A percentile compares a stretch with the other conserved stretches of the same genome.
Conservation (phyloP, 140 eudicot genomes). For the Ambrosia hybrid region DNA sequence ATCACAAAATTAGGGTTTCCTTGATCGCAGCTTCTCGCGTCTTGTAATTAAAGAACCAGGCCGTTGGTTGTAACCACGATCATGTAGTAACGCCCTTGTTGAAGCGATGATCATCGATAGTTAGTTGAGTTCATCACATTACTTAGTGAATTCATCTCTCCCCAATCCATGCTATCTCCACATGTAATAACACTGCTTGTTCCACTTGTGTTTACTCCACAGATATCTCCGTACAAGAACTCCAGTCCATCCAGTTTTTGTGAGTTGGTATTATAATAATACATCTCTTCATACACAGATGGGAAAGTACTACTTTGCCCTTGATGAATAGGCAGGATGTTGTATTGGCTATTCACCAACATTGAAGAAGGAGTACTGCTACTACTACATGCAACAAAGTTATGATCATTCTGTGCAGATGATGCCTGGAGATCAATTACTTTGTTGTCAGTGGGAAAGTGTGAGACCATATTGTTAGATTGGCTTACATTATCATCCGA, state of each 20-base stretch:
- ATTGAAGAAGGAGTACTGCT: conserved; percentile 31
- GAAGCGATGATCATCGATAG: conserved; percentile 26
- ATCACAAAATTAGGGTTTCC: conserved; percentile 39
- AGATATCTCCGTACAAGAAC: conserved; percentile 47
- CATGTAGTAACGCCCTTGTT: conserved; percentile 30
- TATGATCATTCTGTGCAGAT: conserved; percentile 16
- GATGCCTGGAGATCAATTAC: conserved; percentile 32
- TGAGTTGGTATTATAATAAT: conserved; percentile 29
- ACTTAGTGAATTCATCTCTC: conserved; percentile 52
- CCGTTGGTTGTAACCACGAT: conserved; percentile 28
- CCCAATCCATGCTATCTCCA: conserved; percentile 50
- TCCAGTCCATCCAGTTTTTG: conserved; percentile 56
- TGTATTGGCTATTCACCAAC: conserved; percentile 30
- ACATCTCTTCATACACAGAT: conserved; percentile 40
- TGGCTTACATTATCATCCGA: conserved; percentile 28
- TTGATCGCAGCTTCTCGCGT: conserved; percentile 4
- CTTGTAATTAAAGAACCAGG: conserved; percentile 19
- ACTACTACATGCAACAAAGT: conserved; percentile 15
- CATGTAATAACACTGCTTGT: conserved; percentile 31
- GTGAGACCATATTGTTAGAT: conserved; percentile 18
- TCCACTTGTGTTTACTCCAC: conserved; percentile 30
- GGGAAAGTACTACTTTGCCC: conserved; percentile 32
- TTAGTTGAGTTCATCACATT: conserved; percentile 19
- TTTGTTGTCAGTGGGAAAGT: conserved; percentile 16
- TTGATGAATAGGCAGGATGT: conserved; percentile 17